These are phyloP conservation scores for Aspergillus bridgeri DNA, from an alignment of 495 filamentous ascomycete species.

Conservation along the genomic window DNA sequence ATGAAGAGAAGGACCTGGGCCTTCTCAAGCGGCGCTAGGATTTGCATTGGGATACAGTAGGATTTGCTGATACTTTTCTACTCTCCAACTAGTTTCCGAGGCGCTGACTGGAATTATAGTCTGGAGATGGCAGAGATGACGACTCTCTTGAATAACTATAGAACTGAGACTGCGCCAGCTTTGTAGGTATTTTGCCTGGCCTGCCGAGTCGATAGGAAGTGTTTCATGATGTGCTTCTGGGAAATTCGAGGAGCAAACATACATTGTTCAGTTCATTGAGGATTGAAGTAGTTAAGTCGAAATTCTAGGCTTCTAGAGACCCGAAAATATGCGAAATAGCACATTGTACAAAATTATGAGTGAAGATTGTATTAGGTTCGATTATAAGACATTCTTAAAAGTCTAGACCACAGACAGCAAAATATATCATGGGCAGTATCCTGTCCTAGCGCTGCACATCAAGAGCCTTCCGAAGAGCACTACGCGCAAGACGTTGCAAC, in stretches of 20 bases:
- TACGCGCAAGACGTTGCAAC: background rate
- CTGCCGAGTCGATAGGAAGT: constrained; percentile 39
- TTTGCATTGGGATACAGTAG: constrained; percentile 67
- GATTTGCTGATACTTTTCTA: too few relatives aligned
- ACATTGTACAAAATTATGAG: too few relatives aligned
- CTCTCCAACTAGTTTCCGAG: too few relatives aligned
- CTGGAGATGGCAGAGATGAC: constrained; percentile 44
- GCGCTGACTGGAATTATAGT: constrained; percentile 19
- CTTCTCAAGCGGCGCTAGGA: constrained; percentile 70
- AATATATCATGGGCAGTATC: too few relatives aligned
- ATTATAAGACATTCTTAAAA: too few relatives aligned
- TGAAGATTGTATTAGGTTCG: too few relatives aligned
- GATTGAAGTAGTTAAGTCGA: background rate
- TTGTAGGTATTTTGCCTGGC: constrained; percentile 24
- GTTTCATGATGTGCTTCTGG: constrained; percentile 32
- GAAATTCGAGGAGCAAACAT: constrained; percentile 10
- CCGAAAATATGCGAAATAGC: too few relatives aligned
- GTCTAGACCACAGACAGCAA: too few relatives aligned
- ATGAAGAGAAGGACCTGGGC: constrained; percentile 69
- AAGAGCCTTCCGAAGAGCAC: background rate
- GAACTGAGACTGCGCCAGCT: constrained; percentile 20
- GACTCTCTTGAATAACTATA: constrained; percentile 32
- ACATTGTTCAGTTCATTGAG: constrained; percentile 1
- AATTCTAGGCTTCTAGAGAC: too few relatives aligned
- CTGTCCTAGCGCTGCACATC: too few relatives aligned